A percentile compares a stretch with the other conserved stretches of the same genome.
Evolutionary conservation across 306 rosid species (phyloP).

Genomic region (Cicer chorassanicum): DNA sequence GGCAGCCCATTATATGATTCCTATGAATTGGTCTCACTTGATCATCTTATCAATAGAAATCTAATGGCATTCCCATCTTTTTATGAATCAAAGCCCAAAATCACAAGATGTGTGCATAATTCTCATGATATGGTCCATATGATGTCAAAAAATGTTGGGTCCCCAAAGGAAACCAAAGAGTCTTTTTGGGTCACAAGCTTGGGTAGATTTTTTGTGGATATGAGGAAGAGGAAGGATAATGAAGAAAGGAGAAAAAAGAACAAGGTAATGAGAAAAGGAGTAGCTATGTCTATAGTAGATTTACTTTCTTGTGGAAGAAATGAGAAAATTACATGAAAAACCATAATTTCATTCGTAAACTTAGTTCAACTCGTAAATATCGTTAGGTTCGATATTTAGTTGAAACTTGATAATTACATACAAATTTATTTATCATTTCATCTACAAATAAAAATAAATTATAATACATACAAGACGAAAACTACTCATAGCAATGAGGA

Average conservation of each 20-base stretch:
- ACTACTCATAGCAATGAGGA: too few relatives aligned
- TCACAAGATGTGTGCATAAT: conserved; percentile 35
- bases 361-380: too few relatives aligned
- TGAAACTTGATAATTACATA: fast-evolving
- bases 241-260: conserved; percentile 32
- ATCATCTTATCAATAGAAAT: conserved; percentile 62
- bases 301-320: conserved; percentile 36
- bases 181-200: conserved; percentile 20
- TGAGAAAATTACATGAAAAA: background rate
- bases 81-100: conserved; percentile 50
- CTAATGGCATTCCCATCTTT: conserved; percentile 58
- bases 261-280: conserved; percentile 8
- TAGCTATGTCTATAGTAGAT: conserved; percentile 4
- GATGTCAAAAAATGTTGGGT: background rate
- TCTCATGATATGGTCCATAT: conserved; percentile 1
- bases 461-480: too few relatives aligned
- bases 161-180: conserved; percentile 40
- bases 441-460: too few relatives aligned
- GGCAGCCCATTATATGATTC: conserved; percentile 80
- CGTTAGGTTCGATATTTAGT: too few relatives aligned
- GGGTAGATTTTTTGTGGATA: conserved; percentile 11
- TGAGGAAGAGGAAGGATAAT: conserved; percentile 12
- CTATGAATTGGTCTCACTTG: conserved; percentile 59
- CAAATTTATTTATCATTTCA: too few relatives aligned
- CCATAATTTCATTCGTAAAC: too few relatives aligned